These are phyloP conservation scores for Rhizomucor pusillus DNA, from an alignment of 371 early-diverging fungal species.

Conservation along the genomic window DNA sequence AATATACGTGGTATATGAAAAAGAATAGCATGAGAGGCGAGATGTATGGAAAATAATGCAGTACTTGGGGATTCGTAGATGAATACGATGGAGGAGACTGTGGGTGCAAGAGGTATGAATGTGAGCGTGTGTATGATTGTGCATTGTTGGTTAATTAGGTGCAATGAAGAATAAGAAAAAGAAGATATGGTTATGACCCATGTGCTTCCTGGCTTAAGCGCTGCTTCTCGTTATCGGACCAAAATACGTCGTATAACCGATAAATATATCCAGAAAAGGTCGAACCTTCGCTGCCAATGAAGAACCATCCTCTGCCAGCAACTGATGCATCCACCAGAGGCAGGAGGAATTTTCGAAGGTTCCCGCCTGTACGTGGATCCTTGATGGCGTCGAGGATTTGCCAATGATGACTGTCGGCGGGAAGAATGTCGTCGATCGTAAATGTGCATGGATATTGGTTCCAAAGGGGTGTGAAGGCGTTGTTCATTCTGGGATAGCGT, in stretches of 20 bases:
- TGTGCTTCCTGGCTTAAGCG: neutral
- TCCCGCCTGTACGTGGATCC: conserved; percentile 12
- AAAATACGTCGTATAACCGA: conserved; percentile 29
- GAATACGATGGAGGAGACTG: too few relatives aligned
- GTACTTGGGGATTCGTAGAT: too few relatives aligned
- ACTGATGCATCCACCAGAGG: conserved; percentile 27
- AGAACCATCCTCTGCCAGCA: conserved; percentile 28
- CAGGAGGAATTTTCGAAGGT: conserved; percentile 21
- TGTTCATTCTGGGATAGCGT: conserved; percentile 37
- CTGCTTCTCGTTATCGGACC: conserved; percentile 15
- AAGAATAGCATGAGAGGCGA: too few relatives aligned
- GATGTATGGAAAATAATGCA: too few relatives aligned
- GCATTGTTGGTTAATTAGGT: too few relatives aligned
- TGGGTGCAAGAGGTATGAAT: too few relatives aligned
- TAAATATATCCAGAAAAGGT: conserved; percentile 32
- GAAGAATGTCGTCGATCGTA: conserved; percentile 49
- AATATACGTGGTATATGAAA: too few relatives aligned
- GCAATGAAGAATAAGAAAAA: neutral
- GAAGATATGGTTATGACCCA: neutral
- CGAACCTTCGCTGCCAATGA: conserved; percentile 29
- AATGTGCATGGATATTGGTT: conserved; percentile 57
- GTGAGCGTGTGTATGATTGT: too few relatives aligned
- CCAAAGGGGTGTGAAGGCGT: conserved; percentile 41
- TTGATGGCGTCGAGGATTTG: conserved; percentile 9
- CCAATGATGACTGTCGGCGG: conserved; percentile 4